Evolutionary conservation across 176 grass and related monocot genomes (phyloP), one percentile per base, ranked within the genome.

Genomic region (Zea luxurians): DNA sequence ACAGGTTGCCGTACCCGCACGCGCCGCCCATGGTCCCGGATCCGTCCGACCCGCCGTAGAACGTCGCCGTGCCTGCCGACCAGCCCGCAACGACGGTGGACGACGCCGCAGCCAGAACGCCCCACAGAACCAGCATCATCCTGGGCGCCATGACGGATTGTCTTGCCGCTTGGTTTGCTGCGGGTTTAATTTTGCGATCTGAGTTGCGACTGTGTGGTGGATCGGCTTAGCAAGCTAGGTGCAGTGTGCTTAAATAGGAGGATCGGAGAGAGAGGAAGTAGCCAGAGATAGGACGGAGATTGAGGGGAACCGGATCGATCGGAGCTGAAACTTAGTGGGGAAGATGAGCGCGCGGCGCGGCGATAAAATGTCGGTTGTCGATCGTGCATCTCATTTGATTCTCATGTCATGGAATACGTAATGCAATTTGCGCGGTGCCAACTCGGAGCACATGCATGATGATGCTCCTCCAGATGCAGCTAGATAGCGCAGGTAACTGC

Each of bases 1-100:
- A 89, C 49, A 92, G 79, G 83, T 92, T 92, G 17, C 45, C 37
- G 5, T 92, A 92, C 17, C 90, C 86, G 38, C 90, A 82, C 10
- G 81, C 80, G 2, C 84, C 83, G 27, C 72, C 86, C 89, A 89
- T 89, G 4, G 89, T 91, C 8, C 89, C 86, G 21, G 89, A 83
- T 67, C 74, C 89, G 35, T 91, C 82, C 1, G 4, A 20, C 0
- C 89, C 86, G 57, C 89, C 89, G 13, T 91, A 91, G 74, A 91
- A 91, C 2, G 89, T 91, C 3, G 86, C 89, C 15, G 78, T 69
- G 20, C 64, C 71, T 7, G 9, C 46, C 4, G 18, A 55, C 84
- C 64, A 82, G 1, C n/a, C 41, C 6, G 4, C 53, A 0, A 65
- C 45, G 10, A 45, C 15, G 3, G 61, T 18, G 4, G 80, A 7